These are phyloP conservation scores for Malus hybrid DNA, from an alignment of 331 rosid species.

Conservation along the genomic window DNA sequence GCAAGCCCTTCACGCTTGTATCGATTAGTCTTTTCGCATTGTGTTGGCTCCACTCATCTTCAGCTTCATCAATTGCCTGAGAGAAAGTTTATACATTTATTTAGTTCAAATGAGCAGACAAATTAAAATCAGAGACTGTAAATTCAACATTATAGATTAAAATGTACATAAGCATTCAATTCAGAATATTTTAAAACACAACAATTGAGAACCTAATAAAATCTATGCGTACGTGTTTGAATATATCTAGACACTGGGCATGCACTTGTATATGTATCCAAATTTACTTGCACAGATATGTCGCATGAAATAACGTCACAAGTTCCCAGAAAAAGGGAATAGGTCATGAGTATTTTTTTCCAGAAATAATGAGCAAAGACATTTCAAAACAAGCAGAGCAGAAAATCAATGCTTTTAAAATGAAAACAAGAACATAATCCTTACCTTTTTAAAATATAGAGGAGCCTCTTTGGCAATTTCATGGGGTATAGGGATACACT, in stretches of 20 bases:
- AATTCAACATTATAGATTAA: background rate
- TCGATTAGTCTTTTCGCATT: slow-evolving; percentile 72
- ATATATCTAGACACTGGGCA: background rate
- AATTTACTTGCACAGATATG: background rate
- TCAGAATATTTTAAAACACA: background rate
- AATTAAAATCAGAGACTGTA: background rate
- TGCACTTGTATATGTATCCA: background rate
- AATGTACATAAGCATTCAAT: background rate
- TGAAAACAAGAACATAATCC: background rate
- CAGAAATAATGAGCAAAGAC: background rate
- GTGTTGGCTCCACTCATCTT: slow-evolving; percentile 86
- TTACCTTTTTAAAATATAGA: slow-evolving; percentile 73
- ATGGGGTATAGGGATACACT: slow-evolving; percentile 78
- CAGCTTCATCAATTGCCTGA: slow-evolving; percentile 87
- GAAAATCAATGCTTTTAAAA: background rate
- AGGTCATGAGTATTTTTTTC: background rate
- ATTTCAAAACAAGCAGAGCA: background rate
- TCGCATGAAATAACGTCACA: background rate
- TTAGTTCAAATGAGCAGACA: background rate
- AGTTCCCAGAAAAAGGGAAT: background rate
- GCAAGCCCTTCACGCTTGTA: slow-evolving; percentile 60
- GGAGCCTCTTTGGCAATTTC: slow-evolving; percentile 81
- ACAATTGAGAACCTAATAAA: background rate
- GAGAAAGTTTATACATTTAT: background rate
- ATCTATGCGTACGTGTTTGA: background rate